Conservation (phyloP, 2,329 filamentous ascomycete genomes). For the Hypoxylon sp. region DNA sequence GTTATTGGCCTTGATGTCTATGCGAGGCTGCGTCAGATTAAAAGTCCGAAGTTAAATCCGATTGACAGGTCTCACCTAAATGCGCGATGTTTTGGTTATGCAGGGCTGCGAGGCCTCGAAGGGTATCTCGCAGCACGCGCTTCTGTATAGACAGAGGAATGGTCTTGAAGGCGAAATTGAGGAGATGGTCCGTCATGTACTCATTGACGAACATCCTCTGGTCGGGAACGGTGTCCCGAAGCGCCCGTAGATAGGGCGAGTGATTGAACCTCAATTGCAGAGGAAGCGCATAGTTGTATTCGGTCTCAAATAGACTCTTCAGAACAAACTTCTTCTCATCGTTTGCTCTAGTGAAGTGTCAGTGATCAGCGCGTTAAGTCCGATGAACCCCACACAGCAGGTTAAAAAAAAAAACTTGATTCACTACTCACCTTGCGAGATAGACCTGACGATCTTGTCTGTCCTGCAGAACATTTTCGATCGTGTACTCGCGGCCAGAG, state of each 20-base stretch:
- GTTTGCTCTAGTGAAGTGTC: conserved; percentile 47
- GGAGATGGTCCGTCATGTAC: conserved; percentile 60
- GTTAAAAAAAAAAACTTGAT: conserved; percentile 3
- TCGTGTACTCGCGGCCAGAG: conserved; percentile 54
- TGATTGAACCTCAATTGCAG: conserved; percentile 52
- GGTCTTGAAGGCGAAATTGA: conserved; percentile 59
- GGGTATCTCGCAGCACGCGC: conserved; percentile 60
- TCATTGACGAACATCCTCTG: conserved; percentile 63
- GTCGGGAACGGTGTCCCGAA: conserved; percentile 60
- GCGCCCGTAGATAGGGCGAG: conserved; percentile 57
- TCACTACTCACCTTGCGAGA: conserved; percentile 52
- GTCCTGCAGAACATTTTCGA: conserved; percentile 56
- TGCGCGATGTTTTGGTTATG: conserved; percentile 58
- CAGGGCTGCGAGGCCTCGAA: conserved; percentile 57
- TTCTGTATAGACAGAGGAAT: conserved; percentile 57
- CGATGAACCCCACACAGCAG: conserved; percentile 23
- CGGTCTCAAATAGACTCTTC: conserved; percentile 55
- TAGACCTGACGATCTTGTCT: conserved; percentile 55
- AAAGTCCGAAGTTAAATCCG: conserved; percentile 32
- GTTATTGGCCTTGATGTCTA: conserved; percentile 62
- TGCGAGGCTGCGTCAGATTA: conserved; percentile 31
- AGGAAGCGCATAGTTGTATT: conserved; percentile 55
- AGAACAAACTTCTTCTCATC: conserved; percentile 55
- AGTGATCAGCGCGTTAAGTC: conserved; percentile 22
- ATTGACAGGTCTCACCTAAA: conserved; percentile 48